Evolutionary conservation across 306 rosid genomes (phyloP), one percentile per base, ranked within the genome.

Genomic region (Comarum palustre): DNA sequence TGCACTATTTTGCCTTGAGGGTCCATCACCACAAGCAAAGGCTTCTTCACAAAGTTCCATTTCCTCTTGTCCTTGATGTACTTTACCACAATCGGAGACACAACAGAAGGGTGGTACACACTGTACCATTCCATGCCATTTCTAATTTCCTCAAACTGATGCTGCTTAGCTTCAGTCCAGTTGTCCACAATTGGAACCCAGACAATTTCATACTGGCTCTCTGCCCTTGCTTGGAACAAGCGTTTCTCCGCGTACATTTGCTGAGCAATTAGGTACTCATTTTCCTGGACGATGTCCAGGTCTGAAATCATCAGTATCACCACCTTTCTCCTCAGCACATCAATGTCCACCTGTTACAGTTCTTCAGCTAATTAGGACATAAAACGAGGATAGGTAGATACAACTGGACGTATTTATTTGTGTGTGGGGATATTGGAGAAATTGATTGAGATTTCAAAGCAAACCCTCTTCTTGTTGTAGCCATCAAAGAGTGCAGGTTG

Each of bases 11-110:
- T 81, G 3, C 96, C 96, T 31, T 76, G 87, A 1, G 81, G 79
- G 75, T 90, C 93, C 74, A 90, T 61, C 72, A 78, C 93, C 17
- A 86, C 88, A 36, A 88, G 80, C 51, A 84, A 58, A 43, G 90
- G 87, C 78, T 84, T 83, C 63, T 82, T 80, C 60, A 34, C 58
- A 80, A 87, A 90, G 57, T 64, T 76, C 92, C 96, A 90, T 38
- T 55, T 80, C 77, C 60, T 65, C 20, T 73, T 78, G 69, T 88
- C 82, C 78, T 41, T 81, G 20, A 88, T 81, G 87, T 88, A 88
- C 78, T 57, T 81, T 25, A 76, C 61, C 43, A 67, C 78, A 69
- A 81, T 78, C 2, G 86, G 78, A 50, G 85, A 82, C 58, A 87
- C 63, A 12, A 57, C 66, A 0, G 71, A 76, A 36, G 90, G 93